These are phyloP conservation scores for Capniomyces stellatus DNA, from an alignment of 371 early-diverging fungal genomes.

Conservation along the genomic window DNA sequence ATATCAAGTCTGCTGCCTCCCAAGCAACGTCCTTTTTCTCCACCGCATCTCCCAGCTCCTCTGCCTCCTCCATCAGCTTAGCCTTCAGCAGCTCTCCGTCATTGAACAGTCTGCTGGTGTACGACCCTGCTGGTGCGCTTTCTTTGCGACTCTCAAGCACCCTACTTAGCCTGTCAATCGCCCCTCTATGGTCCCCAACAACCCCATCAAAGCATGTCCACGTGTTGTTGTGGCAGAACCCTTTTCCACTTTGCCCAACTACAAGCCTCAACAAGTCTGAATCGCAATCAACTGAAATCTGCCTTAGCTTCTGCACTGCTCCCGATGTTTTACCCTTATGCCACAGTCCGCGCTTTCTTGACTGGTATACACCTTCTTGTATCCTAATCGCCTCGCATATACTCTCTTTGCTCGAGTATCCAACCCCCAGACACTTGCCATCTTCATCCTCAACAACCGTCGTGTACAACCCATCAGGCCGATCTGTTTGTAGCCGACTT, in stretches of 20 bases:
- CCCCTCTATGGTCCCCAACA: slow-evolving; percentile 25
- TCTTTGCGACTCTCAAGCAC: slow-evolving; percentile 46
- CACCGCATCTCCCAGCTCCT: slow-evolving; percentile 72
- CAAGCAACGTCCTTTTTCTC: slow-evolving; percentile 64
- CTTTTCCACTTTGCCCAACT: slow-evolving; percentile 73
- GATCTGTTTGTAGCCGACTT: slow-evolving; percentile 42
- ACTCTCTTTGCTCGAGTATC: slow-evolving; percentile 70
- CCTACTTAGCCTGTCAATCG: slow-evolving; percentile 33
- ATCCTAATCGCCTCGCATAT: slow-evolving; percentile 61
- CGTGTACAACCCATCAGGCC: slow-evolving; percentile 71
- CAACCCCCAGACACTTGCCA: slow-evolving; percentile 73
- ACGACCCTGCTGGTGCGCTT: slow-evolving; percentile 70
- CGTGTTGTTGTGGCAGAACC: slow-evolving; percentile 88
- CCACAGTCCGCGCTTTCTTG: slow-evolving; percentile 79
- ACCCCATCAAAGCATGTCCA: slow-evolving; percentile 79
- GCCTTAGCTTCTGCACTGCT: slow-evolving; percentile 64
- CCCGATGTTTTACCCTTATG: slow-evolving; percentile 89
- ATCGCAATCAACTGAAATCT: slow-evolving; percentile 78
- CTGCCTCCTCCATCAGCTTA: slow-evolving; percentile 93
- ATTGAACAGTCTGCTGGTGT: slow-evolving; percentile 74
- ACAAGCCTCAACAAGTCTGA: slow-evolving; percentile 69
- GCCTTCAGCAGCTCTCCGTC: slow-evolving; percentile 60
- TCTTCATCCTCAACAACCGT: slow-evolving; percentile 86
- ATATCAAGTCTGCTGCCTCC: slow-evolving; percentile 92
- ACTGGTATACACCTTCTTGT: slow-evolving; percentile 79